Conservation (phyloP, 148 eudicot species). For the Fagopyrum esculentum region DNA sequence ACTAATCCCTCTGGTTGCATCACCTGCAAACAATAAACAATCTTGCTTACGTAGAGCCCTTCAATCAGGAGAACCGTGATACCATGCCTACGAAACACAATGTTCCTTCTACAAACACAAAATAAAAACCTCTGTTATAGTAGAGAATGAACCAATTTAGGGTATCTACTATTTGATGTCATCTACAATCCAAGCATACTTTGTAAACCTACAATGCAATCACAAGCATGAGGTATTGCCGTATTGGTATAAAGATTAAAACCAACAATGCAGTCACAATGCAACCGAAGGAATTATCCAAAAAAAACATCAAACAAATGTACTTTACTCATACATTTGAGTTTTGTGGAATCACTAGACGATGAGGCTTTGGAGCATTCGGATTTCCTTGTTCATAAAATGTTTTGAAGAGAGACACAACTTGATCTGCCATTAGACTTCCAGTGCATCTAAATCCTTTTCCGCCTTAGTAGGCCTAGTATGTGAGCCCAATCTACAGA, state of each 20-base stretch:
- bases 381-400: conserved; percentile 94
- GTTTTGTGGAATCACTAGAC: too few species aligned
- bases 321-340: too few species aligned
- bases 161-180: neutral
- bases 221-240: neutral
- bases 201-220: neutral
- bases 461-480: neutral
- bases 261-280: too few species aligned
- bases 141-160: neutral
- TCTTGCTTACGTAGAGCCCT: neutral
- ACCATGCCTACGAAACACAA: neutral
- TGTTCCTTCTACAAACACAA: neutral
- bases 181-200: neutral
- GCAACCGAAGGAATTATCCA: too few species aligned
- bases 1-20: neutral
- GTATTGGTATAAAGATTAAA: too few species aligned
- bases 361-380: conserved; percentile 84
- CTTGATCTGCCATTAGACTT: conserved; percentile 77
- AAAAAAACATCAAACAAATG: too few species aligned
- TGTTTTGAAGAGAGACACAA: conserved; percentile 52
- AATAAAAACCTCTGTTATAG: neutral
- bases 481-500: too few species aligned
- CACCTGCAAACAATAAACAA: neutral
- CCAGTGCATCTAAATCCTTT: conserved; percentile 63
- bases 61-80: neutral